Evolutionary conservation across 148 eudicot species (phyloP), one percentile per base, ranked within the genome.

Genomic region (Chenopodium formosanum): DNA sequence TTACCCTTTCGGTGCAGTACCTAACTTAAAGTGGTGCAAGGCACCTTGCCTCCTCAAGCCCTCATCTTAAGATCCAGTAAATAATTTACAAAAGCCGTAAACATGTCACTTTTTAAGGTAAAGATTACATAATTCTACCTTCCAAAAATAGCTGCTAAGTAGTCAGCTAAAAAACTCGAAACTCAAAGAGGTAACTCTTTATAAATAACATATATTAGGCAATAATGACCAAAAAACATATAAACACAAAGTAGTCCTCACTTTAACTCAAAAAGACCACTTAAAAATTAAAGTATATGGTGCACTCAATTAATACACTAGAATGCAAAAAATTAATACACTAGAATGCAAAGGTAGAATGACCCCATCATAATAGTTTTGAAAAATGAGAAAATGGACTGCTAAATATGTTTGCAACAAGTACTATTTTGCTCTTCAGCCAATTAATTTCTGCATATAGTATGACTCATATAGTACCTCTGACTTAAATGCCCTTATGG

Each of bases 401-500:
- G 50, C 58, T n/a, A n/a, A 22, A 46, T 16, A 74, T 50, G 32
- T 50, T 20, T 52, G 22, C 40, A 74, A 27, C 46, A 69, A 47
- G 62, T 65, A 81, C 64, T 29, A 3, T 29, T 48, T 53, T 75
- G 31, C 74, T 23, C 27, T 75, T 52, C 70, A 64, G 69, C 50
- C 22, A 75, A 47, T 75, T 27, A 27, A 34, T 0, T 52, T 46
- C 27, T 12, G 50, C 74, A 64, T 4, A 73, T 2, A 68, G 46
- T 69, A 37, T 46, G 58, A 70, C 20, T 47, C 7, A 44, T 58
- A 63, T 31, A 48, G 29, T 85, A 93, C 99, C 98, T 87, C 90
- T 32, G 90, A 86, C 66, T 87, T 90, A 77, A 96, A 96, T 53
- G 98, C 97, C 85, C 98, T 89, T 83, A 96, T 91, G 65, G 99